Evolutionary conservation across 2,329 filamentous ascomycete species (phyloP), one percentile per base, ranked within the genome.

Genomic region (Pseudopithomyces chartarum): DNA sequence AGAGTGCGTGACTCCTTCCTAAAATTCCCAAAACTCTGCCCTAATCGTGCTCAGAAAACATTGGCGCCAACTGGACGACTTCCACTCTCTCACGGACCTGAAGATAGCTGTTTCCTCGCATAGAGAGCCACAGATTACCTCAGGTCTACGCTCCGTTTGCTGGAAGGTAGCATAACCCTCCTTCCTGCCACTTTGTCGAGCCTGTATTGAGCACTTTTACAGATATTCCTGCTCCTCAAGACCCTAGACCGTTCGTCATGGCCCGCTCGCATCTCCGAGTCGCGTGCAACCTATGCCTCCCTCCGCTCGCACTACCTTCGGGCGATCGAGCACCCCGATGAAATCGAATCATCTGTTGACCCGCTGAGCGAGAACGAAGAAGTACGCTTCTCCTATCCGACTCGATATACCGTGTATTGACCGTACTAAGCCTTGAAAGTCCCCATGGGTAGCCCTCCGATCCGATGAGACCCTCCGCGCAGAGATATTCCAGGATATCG

Each of bases 401-500:
- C 58, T 59, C 63, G 58, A 58, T 54, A 63, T 64, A 56, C 64
- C 60, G 65, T 59, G 61, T 69, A 65, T 73, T 81, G 77, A 81
- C 78, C 60, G 68, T 69, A 78, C 77, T 82, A 82, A 82, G 81
- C 69, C 66, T 64, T 76, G 73, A 63, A 81, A 97, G 89, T 96
- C 92, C 55, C 93, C 93, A 20, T 98, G 94, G 93, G 88, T 91
- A 73, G 88, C 88, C n/a, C 81, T 95, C 33, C 89, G 92, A 44
- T 85, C 89, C 66, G 94, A 99, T 76, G 92, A 97, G 79, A 80
- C 86, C 45, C 84, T 96, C 33, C 87, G 94, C 60, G 87, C 88
- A 49, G 95, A 99, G 75, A 98, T 99, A 54, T 85, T 90, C 55
- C 95, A 98, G 78, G 95, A 99, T 79, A 93, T 99, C 17, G 90